Evolutionary conservation across 139 green algal genomes (phyloP).

Genomic region (Gonium pectorale): DNA sequence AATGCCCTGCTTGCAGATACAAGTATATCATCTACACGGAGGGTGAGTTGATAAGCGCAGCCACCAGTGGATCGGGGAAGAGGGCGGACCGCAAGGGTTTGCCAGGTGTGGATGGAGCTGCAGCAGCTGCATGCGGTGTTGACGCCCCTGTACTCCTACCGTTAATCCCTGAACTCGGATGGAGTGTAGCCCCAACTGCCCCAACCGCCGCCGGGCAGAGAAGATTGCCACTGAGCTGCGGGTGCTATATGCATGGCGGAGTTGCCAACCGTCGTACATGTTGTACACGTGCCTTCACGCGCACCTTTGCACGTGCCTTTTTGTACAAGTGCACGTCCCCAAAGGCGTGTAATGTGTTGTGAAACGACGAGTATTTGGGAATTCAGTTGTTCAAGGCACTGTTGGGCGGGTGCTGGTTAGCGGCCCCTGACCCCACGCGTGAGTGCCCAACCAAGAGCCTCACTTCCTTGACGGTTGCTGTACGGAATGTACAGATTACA

Average conservation of each 20-base stretch:
- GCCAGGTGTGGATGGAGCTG: neutral
- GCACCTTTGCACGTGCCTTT: too few relatives aligned
- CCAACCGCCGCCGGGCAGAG: neutral
- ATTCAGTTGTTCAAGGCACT: too few relatives aligned
- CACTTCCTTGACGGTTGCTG: neutral
- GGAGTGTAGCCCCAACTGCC: neutral
- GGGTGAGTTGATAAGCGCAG: neutral
- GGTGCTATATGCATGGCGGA: too few relatives aligned
- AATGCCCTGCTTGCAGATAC: too few relatives aligned
- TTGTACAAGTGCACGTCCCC: too few relatives aligned
- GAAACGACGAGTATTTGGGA: neutral
- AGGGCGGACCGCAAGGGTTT: neutral
- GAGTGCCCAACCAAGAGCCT: too few relatives aligned
- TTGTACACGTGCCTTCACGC: too few relatives aligned
- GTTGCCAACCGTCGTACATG: too few relatives aligned
- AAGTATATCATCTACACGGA: constrained; percentile 2
- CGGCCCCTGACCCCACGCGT: too few relatives aligned
- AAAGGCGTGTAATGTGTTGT: neutral
- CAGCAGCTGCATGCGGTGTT: neutral
- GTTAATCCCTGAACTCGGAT: neutral
- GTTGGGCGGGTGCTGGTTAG: too few relatives aligned
- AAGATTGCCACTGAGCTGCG: too few relatives aligned
- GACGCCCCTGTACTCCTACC: neutral
- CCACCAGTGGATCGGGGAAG: neutral
- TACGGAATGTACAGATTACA: neutral